Percentiles rank a stretch among this genome's conserved stretches.
These are phyloP conservation scores for Hypoxylon sp. DNA, from an alignment of 2,329 filamentous ascomycete genomes.

Conservation along the genomic window DNA sequence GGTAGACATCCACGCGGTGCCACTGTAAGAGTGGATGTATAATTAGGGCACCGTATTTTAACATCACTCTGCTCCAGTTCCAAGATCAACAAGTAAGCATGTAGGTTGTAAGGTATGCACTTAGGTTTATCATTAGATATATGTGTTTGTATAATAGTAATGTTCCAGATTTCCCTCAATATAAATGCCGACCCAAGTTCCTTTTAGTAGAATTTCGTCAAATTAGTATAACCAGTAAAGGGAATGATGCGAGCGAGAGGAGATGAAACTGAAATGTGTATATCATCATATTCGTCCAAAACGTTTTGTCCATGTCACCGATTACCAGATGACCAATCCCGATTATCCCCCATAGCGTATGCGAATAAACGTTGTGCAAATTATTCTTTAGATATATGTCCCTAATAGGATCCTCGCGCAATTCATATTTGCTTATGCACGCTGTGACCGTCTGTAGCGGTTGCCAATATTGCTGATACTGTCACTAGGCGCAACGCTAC, in stretches of 20 bases:
- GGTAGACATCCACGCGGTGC: too few species aligned
- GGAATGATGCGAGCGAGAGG: constrained; percentile 3
- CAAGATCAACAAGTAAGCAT: neutral
- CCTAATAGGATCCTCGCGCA: neutral
- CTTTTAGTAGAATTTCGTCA: constrained; percentile 8
- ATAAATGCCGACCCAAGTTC: constrained; percentile 10
- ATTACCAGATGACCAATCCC: constrained; percentile 10
- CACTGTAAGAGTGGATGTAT: too few species aligned
- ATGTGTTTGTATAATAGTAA: neutral
- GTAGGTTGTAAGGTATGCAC: neutral
- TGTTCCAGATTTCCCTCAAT: constrained; percentile 7
- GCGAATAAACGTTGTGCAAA: neutral
- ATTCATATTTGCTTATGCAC: constrained; percentile 14
- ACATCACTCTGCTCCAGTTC: neutral
- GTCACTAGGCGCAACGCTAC: constrained; percentile 71
- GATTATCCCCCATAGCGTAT: constrained; percentile 1
- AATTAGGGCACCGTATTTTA: neutral
- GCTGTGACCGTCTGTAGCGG: constrained; percentile 49
- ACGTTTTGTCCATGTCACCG: neutral
- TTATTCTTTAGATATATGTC: neutral
- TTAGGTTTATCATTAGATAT: constrained; percentile 12
- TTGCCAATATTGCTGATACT: constrained; percentile 74
- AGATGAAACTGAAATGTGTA: constrained; percentile 11
- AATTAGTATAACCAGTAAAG: constrained; percentile 11
- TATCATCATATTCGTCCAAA: neutral